phyloP scores from a whole-genome alignment of 208 protist genomes.

The Leishmania tarentolae region DNA sequence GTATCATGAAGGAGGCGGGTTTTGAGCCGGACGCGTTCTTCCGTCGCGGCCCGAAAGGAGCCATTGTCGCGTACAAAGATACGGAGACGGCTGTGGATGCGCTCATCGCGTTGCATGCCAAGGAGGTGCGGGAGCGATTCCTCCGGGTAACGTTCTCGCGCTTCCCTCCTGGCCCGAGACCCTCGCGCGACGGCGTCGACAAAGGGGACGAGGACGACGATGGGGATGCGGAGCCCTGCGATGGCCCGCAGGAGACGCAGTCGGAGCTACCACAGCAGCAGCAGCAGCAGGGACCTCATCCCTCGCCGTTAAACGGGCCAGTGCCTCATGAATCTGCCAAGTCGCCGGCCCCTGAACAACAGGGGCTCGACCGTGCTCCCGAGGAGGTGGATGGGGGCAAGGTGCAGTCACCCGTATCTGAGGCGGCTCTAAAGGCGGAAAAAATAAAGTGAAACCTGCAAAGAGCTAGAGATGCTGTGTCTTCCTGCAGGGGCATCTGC shows the following conservation, averaged over 20 bases:
- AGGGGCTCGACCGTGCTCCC: neutral
- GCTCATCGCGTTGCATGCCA: slow-evolving; percentile 72
- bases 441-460: slow-evolving; percentile 4
- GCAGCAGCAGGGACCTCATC: neutral
- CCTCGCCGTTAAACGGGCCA: neutral
- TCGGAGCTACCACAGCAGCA: neutral
- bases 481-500: neutral
- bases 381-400: neutral
- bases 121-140: slow-evolving; percentile 66
- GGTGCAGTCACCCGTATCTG: neutral
- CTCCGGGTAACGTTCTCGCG: slow-evolving; percentile 87
- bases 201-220: slow-evolving; percentile 20
- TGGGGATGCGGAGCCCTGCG: neutral
- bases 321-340: neutral
- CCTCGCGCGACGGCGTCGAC: slow-evolving; percentile 21
- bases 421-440: neutral
- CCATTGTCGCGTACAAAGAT: slow-evolving; percentile 66
- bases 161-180: slow-evolving; percentile 64
- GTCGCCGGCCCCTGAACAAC: neutral
- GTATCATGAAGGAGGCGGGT: slow-evolving; percentile 44
- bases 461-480: neutral
- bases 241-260: neutral
- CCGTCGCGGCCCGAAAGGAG: slow-evolving; percentile 58
- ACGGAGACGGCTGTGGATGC: slow-evolving; percentile 68
- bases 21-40: slow-evolving; percentile 48